phyloP scores from a whole-genome alignment of 2,329 filamentous ascomycete species.

The Stachybotrys chartarum region DNA sequence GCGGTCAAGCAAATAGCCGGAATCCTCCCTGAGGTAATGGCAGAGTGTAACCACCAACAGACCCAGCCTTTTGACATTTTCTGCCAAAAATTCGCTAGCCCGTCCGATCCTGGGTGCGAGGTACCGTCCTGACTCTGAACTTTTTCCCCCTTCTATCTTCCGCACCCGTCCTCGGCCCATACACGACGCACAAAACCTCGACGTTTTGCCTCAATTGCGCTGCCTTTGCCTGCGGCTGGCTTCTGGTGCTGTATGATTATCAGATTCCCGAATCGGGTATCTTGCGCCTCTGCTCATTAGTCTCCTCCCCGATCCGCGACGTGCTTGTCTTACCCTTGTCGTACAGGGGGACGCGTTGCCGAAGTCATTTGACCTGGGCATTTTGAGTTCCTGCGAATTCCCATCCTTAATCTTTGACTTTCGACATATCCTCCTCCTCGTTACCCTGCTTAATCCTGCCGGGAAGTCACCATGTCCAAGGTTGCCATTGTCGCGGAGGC shows the following conservation, averaged over 20 bases:
- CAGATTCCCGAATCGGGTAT: no score
- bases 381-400: no score
- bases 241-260: background rate
- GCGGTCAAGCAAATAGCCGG: background rate
- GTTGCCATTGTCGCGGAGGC: conserved; percentile 53
- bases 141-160: background rate
- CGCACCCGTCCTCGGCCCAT: no score
- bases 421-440: background rate
- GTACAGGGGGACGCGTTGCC: background rate
- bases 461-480: conserved; percentile 24
- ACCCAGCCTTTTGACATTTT: background rate
- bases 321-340: background rate
- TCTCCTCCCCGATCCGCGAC: background rate
- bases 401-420: background rate
- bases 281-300: background rate
- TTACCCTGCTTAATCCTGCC: background rate
- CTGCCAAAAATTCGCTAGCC: background rate
- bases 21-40: background rate
- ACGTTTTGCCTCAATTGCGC: background rate
- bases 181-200: background rate
- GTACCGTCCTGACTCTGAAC: background rate
- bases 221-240: background rate
- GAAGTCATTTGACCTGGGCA: background rate
- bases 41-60: background rate
- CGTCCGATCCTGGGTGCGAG: no score